Percentiles rank a stretch among this genome's conserved stretches.
These are phyloP conservation scores for Fusarium sp. DNA, from an alignment of 2,329 filamentous ascomycete species.

Conservation along the genomic window DNA sequence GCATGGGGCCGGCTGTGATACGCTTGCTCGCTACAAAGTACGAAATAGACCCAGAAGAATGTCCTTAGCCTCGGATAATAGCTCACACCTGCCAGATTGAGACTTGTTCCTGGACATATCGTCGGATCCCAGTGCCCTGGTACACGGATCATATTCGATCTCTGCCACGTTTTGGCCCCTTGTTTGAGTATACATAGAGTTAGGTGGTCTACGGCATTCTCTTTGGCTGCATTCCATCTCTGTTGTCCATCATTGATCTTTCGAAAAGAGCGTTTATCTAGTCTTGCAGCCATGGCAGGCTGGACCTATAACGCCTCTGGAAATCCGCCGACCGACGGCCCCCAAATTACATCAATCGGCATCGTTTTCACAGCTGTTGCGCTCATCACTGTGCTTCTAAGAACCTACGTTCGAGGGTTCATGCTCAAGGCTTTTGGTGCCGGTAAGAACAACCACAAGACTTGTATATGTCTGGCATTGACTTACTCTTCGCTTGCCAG, in stretches of 20 bases:
- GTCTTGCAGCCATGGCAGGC: slow-evolving; percentile 18
- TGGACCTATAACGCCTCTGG: slow-evolving; percentile 30
- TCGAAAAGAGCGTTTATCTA: not conserved
- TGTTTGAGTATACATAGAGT: not conserved
- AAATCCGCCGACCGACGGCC: slow-evolving; percentile 24
- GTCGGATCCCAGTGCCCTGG: not conserved
- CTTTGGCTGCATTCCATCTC: not conserved
- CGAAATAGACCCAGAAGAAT: not conserved
- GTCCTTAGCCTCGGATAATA: not conserved
- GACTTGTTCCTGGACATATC: not conserved
- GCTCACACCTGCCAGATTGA: slow-evolving; percentile 6
- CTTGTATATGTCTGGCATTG: not conserved
- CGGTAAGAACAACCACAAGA: slow-evolving; percentile 6
- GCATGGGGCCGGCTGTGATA: not conserved
- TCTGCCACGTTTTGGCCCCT: not conserved
- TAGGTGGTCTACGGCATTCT: not conserved
- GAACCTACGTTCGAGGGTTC: slow-evolving; percentile 25
- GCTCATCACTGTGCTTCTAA: slow-evolving; percentile 7
- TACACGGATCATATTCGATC: not conserved
- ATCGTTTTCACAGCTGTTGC: slow-evolving; percentile 21
- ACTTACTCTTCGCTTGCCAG: slow-evolving; percentile 8
- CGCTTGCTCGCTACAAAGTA: not conserved
- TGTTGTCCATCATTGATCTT: not conserved
- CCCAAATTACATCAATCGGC: slow-evolving; percentile 20
- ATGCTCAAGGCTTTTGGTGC: slow-evolving; percentile 31